Conservation (phyloP, 2,329 filamentous ascomycete species). For the Fusarium odoratissimum region DNA sequence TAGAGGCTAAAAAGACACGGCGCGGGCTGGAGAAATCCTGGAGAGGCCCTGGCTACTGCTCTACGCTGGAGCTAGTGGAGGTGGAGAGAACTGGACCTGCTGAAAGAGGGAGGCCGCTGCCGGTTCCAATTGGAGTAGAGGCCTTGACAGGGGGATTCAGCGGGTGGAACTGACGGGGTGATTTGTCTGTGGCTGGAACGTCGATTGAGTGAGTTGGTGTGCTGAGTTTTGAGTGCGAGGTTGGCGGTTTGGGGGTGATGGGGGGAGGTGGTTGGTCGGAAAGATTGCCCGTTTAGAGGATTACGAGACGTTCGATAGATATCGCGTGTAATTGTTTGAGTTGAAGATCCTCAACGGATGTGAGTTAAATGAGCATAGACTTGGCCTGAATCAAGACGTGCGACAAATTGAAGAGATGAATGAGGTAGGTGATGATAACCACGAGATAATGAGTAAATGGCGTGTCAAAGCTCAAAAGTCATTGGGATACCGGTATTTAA, state of each 20-base stretch:
- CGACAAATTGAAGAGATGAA: neutral
- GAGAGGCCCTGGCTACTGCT: slow-evolving; percentile 23
- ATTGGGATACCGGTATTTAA: slow-evolving; percentile 2
- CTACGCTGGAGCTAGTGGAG: slow-evolving; percentile 15
- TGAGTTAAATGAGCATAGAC: neutral
- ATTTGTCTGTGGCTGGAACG: slow-evolving; percentile 33
- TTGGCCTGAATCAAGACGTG: slow-evolving; percentile 8
- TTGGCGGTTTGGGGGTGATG: slow-evolving; percentile 10
- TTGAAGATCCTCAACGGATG: neutral
- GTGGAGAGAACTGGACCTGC: slow-evolving; percentile 21
- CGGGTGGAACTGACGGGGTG: slow-evolving; percentile 4
- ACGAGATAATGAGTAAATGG: slow-evolving; percentile 1
- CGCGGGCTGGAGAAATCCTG: slow-evolving; percentile 29
- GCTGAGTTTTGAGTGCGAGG: slow-evolving; percentile 16
- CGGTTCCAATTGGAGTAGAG: slow-evolving; percentile 24
- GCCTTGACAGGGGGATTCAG: slow-evolving; percentile 22
- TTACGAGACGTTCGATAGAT: slow-evolving; percentile 14
- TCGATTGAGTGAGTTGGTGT: slow-evolving; percentile 22
- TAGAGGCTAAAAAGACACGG: slow-evolving; percentile 5
- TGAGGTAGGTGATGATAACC: neutral
- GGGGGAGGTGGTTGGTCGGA: slow-evolving; percentile 32
- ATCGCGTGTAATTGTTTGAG: slow-evolving; percentile 2
- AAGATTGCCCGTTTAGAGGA: slow-evolving; percentile 19
- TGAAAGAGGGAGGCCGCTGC: slow-evolving; percentile 35
- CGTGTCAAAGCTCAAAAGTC: neutral